These are phyloP conservation scores for Aquilaria sinensis DNA, from an alignment of 345 rosid species.

Conservation along the genomic window DNA sequence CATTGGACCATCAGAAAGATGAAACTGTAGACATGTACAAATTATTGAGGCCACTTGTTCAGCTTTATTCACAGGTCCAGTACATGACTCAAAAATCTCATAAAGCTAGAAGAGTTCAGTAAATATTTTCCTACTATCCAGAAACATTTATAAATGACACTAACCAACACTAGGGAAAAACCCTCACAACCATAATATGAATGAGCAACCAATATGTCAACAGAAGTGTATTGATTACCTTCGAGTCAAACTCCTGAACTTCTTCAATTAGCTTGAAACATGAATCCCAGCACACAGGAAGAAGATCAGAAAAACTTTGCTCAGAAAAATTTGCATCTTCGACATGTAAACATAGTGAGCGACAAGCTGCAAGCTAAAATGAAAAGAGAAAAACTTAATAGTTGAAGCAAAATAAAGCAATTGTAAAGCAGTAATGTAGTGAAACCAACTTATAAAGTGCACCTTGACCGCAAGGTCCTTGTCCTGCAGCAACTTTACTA, in stretches of 20 bases:
- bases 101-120: not conserved
- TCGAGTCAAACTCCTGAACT: constrained; percentile 96
- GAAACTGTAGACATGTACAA: too few species aligned
- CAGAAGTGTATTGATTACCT: constrained; percentile 35
- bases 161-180: not conserved
- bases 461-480: constrained; percentile 90
- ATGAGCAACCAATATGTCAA: not conserved
- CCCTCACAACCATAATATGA: not conserved
- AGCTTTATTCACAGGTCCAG: not conserved
- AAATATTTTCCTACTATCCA: not conserved
- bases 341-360: constrained; percentile 81
- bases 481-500: constrained; percentile 75
- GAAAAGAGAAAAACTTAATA: constrained; percentile 28
- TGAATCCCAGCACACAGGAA: constrained; percentile 82
- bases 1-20: too few species aligned
- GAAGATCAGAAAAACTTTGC: constrained; percentile 70
- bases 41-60: not conserved
- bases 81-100: not conserved
- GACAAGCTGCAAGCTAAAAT: constrained; percentile 91
- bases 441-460: constrained; percentile 16
- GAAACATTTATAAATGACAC: not conserved
- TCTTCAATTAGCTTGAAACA: constrained; percentile 91
- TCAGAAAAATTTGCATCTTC: constrained; percentile 96
- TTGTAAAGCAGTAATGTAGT: constrained; percentile 4
- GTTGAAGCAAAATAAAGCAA: constrained; percentile 7